phyloP scores from a whole-genome alignment of 1,139 yeast species.

The Diutina ranongensis region DNA sequence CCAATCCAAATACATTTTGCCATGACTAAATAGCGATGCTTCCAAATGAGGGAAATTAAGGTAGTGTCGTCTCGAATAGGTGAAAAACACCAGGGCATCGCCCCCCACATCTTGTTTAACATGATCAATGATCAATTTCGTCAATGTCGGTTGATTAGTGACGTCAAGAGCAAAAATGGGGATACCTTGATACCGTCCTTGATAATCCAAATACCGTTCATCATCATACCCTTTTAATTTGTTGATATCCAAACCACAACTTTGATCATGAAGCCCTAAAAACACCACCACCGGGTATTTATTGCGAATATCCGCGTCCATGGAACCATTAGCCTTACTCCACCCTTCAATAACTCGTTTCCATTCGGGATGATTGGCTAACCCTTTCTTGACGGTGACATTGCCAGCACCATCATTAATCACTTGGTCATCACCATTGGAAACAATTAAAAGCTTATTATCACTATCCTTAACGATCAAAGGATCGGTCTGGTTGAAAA shows the following conservation, averaged over 20 bases:
- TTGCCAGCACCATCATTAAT: constrained; percentile 9
- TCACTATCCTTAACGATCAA: constrained; percentile 20
- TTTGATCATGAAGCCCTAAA: constrained; percentile 56
- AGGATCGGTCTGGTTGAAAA: constrained; percentile 30
- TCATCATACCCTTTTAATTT: constrained; percentile 19
- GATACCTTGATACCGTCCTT: constrained; percentile 49
- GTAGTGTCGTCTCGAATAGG: constrained; percentile 25
- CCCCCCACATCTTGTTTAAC: neutral
- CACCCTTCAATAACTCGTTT: constrained; percentile 11
- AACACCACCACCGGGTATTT: constrained; percentile 42
- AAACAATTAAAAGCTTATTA: constrained; percentile 21
- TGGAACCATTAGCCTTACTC: constrained; percentile 21
- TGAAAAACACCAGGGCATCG: constrained; percentile 16
- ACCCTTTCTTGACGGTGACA: constrained; percentile 17
- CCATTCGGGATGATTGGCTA: constrained; percentile 11
- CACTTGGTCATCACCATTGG: constrained; percentile 19
- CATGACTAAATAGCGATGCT: constrained; percentile 66
- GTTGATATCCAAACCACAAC: constrained; percentile 25
- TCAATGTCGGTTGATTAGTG: constrained; percentile 20
- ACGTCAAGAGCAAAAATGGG: constrained; percentile 75
- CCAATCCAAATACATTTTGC: constrained; percentile 84
- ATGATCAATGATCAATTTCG: constrained; percentile 13
- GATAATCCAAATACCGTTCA: constrained; percentile 28
- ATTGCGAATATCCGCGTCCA: constrained; percentile 21
- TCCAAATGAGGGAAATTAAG: constrained; percentile 32